phyloP scores from a whole-genome alignment of 129 eudicot species.

The Tagetes patula region DNA sequence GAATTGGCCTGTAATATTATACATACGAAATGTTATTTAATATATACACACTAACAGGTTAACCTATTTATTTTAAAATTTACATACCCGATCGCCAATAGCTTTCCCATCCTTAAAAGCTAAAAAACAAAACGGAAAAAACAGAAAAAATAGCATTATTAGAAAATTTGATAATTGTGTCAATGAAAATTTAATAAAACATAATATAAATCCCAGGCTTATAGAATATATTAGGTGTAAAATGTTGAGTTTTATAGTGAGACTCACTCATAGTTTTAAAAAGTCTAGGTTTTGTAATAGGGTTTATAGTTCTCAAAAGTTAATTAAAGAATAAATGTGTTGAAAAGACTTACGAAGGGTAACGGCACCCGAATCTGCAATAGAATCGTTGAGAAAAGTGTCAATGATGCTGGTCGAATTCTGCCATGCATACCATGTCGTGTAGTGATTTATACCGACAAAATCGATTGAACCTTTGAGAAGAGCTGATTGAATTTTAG shows the following conservation, averaged over 20 bases:
- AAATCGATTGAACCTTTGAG: constrained; percentile 78
- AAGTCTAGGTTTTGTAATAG: neutral
- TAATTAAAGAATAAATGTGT: too few species aligned
- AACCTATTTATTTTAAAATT: neutral
- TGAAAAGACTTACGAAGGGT: constrained; percentile 57
- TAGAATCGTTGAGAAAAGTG: constrained; percentile 61
- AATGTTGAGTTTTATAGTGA: neutral
- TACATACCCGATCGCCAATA: constrained; percentile 66
- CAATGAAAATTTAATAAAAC: neutral
- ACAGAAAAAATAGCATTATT: neutral
- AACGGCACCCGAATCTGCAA: constrained; percentile 64
- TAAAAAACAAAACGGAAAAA: constrained; percentile 31
- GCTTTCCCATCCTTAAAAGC: constrained; percentile 61
- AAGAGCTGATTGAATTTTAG: constrained; percentile 51
- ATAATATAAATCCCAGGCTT: neutral
- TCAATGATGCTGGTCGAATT: constrained; percentile 54
- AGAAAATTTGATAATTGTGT: neutral
- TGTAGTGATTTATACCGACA: constrained; percentile 91
- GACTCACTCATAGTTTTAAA: neutral
- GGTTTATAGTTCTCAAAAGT: too few species aligned
- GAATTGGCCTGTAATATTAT: constrained; percentile 68
- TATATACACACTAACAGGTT: neutral
- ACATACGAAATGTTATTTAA: too few species aligned
- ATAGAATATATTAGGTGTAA: neutral
- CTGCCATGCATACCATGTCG: constrained; percentile 68